A percentile compares a stretch with the other conserved stretches of the same genome.
phyloP scores from a whole-genome alignment of 495 filamentous ascomycete genomes.

The Clohesyomyces aquaticus region DNA sequence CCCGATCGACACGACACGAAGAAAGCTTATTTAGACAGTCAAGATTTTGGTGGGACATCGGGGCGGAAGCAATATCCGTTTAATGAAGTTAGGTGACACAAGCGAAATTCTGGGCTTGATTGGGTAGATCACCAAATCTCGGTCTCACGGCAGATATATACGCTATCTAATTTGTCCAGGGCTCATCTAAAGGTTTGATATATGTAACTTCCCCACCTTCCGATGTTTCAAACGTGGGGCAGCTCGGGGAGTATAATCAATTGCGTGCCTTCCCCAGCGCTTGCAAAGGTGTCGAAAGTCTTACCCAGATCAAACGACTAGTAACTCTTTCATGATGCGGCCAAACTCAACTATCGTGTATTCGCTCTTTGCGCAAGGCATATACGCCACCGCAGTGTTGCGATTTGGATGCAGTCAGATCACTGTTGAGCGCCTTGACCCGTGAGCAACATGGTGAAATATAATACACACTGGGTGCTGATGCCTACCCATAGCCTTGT shows the following conservation, averaged over 20 bases:
- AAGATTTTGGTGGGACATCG: background rate
- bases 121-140: background rate
- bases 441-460: background rate
- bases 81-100: background rate
- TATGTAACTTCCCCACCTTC: background rate
- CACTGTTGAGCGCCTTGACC: slow-evolving; percentile 20
- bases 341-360: background rate
- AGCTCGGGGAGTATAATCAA: too few species aligned
- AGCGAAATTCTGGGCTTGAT: background rate
- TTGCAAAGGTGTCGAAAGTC: too few species aligned
- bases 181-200: background rate
- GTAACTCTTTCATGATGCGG: background rate
- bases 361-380: background rate
- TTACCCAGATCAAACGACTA: too few species aligned
- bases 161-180: background rate
- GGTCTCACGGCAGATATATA: background rate
- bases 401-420: slow-evolving; percentile 23
- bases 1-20: too few species aligned
- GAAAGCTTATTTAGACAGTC: too few species aligned
- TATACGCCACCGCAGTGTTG: slow-evolving; percentile 1
- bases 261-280: background rate
- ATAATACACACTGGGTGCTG: background rate
- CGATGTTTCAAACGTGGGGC: too few species aligned
- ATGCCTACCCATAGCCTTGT: slow-evolving; percentile 6
- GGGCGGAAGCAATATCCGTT: background rate